These are phyloP conservation scores for Amanita muscaria DNA, from an alignment of 768 basidiomycete genomes.

Conservation along the genomic window DNA sequence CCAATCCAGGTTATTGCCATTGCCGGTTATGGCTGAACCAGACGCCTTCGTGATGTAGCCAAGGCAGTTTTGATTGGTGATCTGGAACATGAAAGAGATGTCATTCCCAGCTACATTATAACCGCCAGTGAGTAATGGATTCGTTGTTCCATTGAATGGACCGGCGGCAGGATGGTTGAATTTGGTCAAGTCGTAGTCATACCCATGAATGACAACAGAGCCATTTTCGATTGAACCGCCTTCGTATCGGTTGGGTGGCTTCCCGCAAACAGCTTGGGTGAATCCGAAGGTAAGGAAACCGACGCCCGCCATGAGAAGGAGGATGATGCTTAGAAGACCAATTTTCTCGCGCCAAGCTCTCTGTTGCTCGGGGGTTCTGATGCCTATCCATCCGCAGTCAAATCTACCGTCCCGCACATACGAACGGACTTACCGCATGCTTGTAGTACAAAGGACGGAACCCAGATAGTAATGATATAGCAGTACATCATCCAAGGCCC, in stretches of 20 bases:
- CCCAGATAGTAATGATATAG: slow-evolving; percentile 69
- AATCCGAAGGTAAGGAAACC: slow-evolving; percentile 99
- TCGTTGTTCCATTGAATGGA: slow-evolving; percentile 69
- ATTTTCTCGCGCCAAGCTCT: slow-evolving; percentile 99
- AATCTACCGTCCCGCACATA: background rate
- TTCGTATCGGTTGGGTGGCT: slow-evolving; percentile 74
- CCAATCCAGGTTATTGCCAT: slow-evolving; percentile 66
- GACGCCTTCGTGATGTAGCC: slow-evolving; percentile 64
- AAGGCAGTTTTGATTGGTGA: slow-evolving; percentile 75
- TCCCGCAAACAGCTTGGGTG: slow-evolving; percentile 88
- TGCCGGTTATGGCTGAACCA: slow-evolving; percentile 63
- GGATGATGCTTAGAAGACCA: slow-evolving; percentile 78
- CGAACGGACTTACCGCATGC: slow-evolving; percentile 57
- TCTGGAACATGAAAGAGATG: slow-evolving; percentile 93
- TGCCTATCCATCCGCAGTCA: slow-evolving; percentile 41
- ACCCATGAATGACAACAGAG: slow-evolving; percentile 91
- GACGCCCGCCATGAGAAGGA: slow-evolving; percentile 81
- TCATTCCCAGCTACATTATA: slow-evolving; percentile 85
- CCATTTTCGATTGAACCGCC: slow-evolving; percentile 69
- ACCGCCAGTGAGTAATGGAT: slow-evolving; percentile 70
- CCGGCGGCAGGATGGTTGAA: slow-evolving; percentile 77
- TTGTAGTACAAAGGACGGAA: slow-evolving; percentile 72
- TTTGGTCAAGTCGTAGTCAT: slow-evolving; percentile 81
- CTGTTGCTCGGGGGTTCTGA: slow-evolving; percentile 85
- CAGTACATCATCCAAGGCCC: slow-evolving; percentile 96